Evolutionary conservation across 768 basidiomycete genomes (phyloP), one percentile per base, ranked within the genome.

Genomic region (Ramaria sp.): DNA sequence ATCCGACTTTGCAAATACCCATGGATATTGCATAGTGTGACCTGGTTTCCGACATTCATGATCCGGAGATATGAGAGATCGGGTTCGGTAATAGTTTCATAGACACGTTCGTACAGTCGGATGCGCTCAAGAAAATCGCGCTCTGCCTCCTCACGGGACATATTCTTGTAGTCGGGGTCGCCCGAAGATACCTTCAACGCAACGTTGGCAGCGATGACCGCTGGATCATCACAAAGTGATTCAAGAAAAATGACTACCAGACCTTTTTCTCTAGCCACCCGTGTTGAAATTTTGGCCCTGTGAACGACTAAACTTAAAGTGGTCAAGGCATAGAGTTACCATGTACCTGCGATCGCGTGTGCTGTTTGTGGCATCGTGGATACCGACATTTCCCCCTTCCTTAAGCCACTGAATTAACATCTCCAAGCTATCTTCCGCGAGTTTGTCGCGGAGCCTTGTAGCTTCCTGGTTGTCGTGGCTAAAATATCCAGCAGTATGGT

Each of bases 281-380:
- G 86, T 38, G 78, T 79, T 64, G 86, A 83, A 53, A 99, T 90
- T 69, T 84, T 88, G 39, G 85, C 82, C 63, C 95, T 91, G 31
- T 31, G 37, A 46, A 39, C 27, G 42, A 9, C 13, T 43, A 45
- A 30, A 22, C 17, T 41, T n/a, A 15, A 27, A 22, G 19, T 42
- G 27, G 4, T 43, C 42, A 43, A 31, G 20, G 45, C n/a, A 15
- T 45, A 45, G 17, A 34, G 48, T 15, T 41, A 43, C 6, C 3
- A 7, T 33, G 27, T 27, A 82, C 89, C 91, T 81, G 57, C 94
- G 78, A 58, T 65, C 72, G 31, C 73, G 77, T 2, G 91, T 93
- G 63, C 90, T 95, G 69, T 99, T 99, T 1, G 96, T 99, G 2
- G 96, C 96, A 72, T 99, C 96, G 68, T 97, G 95, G 62, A 99